These are phyloP conservation scores for Hyphopichia pseudoburtonii DNA, from an alignment of 1,139 yeast species.

Conservation along the genomic window DNA sequence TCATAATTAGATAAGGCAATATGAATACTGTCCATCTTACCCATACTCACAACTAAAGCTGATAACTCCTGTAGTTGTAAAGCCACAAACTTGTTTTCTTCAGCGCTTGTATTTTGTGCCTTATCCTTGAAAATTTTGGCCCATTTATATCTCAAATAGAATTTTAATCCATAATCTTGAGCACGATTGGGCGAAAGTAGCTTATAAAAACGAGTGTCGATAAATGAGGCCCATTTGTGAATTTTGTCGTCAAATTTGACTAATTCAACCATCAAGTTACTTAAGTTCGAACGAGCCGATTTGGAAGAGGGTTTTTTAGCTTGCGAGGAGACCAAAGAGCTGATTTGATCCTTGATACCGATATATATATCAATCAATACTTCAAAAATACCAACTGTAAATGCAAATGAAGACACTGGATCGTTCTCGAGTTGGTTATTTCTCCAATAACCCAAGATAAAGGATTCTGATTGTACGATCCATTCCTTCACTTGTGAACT, in stretches of 20 bases:
- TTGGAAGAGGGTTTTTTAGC: conserved; percentile 21
- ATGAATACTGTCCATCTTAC: conserved; percentile 5
- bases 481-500: conserved; percentile 28
- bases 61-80: conserved; percentile 23
- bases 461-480: conserved; percentile 33
- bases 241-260: conserved; percentile 37
- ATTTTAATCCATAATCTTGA: not conserved
- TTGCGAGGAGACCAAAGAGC: conserved; percentile 14
- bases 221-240: conserved; percentile 34
- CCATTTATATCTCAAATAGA: conserved; percentile 32
- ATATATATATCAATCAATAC: conserved; percentile 52
- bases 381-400: conserved; percentile 48
- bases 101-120: conserved; percentile 30
- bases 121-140: conserved; percentile 30
- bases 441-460: conserved; percentile 12
- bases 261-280: conserved; percentile 35
- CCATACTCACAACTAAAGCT: conserved; percentile 8
- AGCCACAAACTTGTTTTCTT: conserved; percentile 28
- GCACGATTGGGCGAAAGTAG: not conserved
- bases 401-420: conserved; percentile 11
- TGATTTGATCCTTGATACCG: conserved; percentile 27
- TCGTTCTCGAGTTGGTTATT: conserved; percentile 1
- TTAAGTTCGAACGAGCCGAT: conserved; percentile 23
- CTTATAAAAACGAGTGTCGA: conserved; percentile 13
- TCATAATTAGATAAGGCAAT: conserved; percentile 47